phyloP scores from a whole-genome alignment of 495 filamentous ascomycete species.

The Penicillium fimorum region DNA sequence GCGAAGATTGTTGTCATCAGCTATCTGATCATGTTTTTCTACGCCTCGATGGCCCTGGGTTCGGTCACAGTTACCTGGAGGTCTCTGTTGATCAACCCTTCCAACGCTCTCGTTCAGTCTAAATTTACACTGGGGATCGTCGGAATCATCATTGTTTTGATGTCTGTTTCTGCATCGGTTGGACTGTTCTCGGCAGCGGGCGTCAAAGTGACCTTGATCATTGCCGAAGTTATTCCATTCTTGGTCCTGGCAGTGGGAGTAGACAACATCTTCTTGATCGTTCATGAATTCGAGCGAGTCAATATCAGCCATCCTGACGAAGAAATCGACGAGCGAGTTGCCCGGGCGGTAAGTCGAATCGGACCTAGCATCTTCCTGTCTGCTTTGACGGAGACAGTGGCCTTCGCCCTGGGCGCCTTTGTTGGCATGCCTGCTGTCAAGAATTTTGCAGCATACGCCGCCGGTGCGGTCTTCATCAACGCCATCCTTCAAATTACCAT shows the following conservation, averaged over 20 bases:
- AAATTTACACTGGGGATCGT: constrained; percentile 92
- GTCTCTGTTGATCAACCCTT: constrained; percentile 74
- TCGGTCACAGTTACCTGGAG: constrained; percentile 75
- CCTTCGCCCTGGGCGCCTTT: constrained; percentile 87
- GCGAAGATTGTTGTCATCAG: constrained; percentile 96
- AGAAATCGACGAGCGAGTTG: constrained; percentile 77
- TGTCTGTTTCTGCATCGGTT: constrained; percentile 94
- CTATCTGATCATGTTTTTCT: constrained; percentile 98
- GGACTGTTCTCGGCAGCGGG: constrained; percentile 87
- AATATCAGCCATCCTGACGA: constrained; percentile 87
- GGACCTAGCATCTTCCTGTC: constrained; percentile 96
- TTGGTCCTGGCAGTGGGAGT: constrained; percentile 94
- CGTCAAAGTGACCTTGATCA: constrained; percentile 92
- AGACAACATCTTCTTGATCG: constrained; percentile 98
- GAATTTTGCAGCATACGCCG: constrained; percentile 95
- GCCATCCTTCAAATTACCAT: constrained; percentile 92
- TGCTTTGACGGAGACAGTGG: constrained; percentile 86
- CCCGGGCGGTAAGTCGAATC: constrained; percentile 85
- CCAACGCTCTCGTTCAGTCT: constrained; percentile 82
- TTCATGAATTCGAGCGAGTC: constrained; percentile 95
- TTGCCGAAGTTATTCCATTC: constrained; percentile 97
- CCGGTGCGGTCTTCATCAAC: constrained; percentile 95
- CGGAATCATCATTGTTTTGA: constrained; percentile 91
- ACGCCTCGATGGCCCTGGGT: constrained; percentile 87
- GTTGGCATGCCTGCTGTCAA: constrained; percentile 96